Base-by-base conservation (phyloP, 2,329 filamentous ascomycete genomes). In the Knufia fluminis region DNA sequence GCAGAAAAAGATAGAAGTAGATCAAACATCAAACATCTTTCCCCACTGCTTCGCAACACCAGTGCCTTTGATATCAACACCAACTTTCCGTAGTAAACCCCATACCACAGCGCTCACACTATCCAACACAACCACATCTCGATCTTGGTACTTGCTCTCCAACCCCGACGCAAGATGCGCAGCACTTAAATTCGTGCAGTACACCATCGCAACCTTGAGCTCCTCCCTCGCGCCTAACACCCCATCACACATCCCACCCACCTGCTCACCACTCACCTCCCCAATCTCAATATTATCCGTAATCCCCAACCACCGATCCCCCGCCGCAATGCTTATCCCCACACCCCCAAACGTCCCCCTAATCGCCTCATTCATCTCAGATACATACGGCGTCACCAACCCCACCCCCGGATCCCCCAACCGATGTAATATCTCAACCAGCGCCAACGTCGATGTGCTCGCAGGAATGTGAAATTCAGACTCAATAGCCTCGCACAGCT, bases 161-260 rank as follows among this genome's bases (percentile, higher is more conserved):
- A 69, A 72, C 14, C 59, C 31, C 8, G 52, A 55, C 1, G 62
- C 68, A 6, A 64, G 57, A 48, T 69, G 65, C 4, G 68, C 69
- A 2, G 68, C 68, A 10, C 57, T 57, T 24, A 71, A 56, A 55
- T 72, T 72, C 12, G 69, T 73, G 57, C 69, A 73, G 54, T 71
- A 71, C 1, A 67, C 68, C 6, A 64, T 64, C 1, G 71, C 57
- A 1, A 63, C 65, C 47, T 65, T 52, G 1, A 63, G 59, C n/a
- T 59, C 56, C 2, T 48, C 52, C 3, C 61, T 54, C 14, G 60
- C 56, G 32, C 60, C 62, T 35, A 64, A 50, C 14, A 67, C 56
- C 39, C 32, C 22, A 4, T 28, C 35, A 17, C 39, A 7, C 35
- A 31, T 38, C 22, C 8, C 3, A n/a, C 52, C 50, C 9, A 58